A percentile compares a stretch with the other conserved stretches of the same genome.
These are phyloP conservation scores for Erythrophleum fordii DNA, from an alignment of 306 rosid species.

Conservation along the genomic window DNA sequence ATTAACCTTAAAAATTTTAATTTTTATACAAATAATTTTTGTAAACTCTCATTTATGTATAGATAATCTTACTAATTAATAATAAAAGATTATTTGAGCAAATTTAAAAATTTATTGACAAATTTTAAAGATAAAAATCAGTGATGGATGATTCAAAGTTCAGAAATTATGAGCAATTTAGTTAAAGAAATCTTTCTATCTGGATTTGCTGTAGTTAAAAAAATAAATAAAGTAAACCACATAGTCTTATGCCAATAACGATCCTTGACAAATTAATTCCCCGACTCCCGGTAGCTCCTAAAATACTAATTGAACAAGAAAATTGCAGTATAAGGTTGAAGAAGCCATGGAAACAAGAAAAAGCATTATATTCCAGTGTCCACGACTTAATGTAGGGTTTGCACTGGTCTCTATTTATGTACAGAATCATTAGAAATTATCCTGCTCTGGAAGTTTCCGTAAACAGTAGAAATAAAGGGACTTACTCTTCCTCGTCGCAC, in stretches of 20 bases:
- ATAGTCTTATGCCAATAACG: not conserved
- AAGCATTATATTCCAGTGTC: not conserved
- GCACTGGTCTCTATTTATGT: not conserved
- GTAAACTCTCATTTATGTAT: too few relatives aligned
- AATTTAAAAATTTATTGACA: too few relatives aligned
- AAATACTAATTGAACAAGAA: not conserved
- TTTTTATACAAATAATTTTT: too few relatives aligned
- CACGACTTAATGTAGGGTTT: too few relatives aligned
- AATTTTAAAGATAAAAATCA: too few relatives aligned
- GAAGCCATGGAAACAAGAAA: not conserved
- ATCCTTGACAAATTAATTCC: not conserved
- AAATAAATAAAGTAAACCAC: not conserved
- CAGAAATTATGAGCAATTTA: too few relatives aligned
- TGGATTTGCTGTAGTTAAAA: too few relatives aligned
- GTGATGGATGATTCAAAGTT: too few relatives aligned
- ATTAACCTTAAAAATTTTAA: too few relatives aligned
- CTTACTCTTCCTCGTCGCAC: not conserved
- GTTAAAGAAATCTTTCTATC: too few relatives aligned
- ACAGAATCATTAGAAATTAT: not conserved
- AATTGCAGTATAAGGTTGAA: not conserved
- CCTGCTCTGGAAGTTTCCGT: constrained; percentile 2
- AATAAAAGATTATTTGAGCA: too few relatives aligned
- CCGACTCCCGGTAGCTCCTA: not conserved
- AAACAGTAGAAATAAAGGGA: not conserved
- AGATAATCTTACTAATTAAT: too few relatives aligned